Evolutionary conservation across 305 asterid species (phyloP).

Genomic region (Plantago coronopus): DNA sequence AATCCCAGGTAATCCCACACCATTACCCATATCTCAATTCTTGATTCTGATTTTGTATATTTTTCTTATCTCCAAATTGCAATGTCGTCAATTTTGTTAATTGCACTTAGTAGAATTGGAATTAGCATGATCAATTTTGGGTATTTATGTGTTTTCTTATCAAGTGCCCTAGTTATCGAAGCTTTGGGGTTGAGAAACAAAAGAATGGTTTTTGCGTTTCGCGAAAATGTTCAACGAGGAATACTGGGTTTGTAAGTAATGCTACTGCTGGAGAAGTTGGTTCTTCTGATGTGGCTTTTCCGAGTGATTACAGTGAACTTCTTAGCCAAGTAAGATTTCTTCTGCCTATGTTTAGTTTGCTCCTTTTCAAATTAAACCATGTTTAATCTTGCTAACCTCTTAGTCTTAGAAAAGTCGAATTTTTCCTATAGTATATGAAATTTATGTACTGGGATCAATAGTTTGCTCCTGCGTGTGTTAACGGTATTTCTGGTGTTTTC

Average conservation of each 20-base stretch:
- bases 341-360: constrained; percentile 4
- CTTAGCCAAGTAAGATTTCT: constrained; percentile 53
- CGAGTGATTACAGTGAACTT: constrained; percentile 65
- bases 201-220: constrained; percentile 7
- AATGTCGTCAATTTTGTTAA: neutral
- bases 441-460: too few relatives aligned
- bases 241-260: constrained; percentile 24
- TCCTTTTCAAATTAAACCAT: neutral
- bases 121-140: too few relatives aligned
- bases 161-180: constrained; percentile 34
- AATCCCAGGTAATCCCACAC: constrained; percentile 24
- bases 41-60: neutral
- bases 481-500: too few relatives aligned
- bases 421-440: too few relatives aligned
- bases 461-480: too few relatives aligned
- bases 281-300: constrained; percentile 54
- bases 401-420: too few relatives aligned
- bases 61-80: neutral
- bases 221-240: constrained; percentile 34
- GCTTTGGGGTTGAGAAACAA: constrained; percentile 27
- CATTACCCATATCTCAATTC: too few relatives aligned
- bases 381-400: neutral
- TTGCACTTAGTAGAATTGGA: too few relatives aligned
- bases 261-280: constrained; percentile 37
- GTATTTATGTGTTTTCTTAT: constrained; percentile 1